Percentiles rank a stretch among this genome's conserved stretches.
These are phyloP conservation scores for Metschnikowia koreensis DNA, from an alignment of 805 yeast species.

Conservation along the genomic window DNA sequence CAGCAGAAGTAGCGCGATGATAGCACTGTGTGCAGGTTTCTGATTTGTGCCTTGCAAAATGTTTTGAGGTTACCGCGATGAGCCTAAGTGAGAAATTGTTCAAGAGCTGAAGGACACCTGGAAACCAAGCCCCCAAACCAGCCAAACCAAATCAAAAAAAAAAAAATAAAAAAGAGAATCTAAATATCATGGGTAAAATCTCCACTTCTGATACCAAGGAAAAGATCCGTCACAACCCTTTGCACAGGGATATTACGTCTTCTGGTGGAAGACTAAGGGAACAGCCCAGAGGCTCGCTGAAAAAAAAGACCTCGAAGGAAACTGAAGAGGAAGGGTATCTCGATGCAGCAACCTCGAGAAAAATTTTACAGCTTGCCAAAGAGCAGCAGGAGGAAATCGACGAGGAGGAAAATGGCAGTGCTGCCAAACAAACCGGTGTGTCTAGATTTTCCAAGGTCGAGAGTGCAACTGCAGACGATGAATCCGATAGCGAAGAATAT, in stretches of 20 bases:
- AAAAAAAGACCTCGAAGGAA: slow-evolving; percentile 34
- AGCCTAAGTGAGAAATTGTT: not conserved
- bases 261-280: slow-evolving; percentile 67
- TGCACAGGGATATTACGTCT: slow-evolving; percentile 73
- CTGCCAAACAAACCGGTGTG: not conserved
- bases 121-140: not conserved
- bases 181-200: slow-evolving; percentile 62
- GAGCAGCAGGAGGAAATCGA: slow-evolving; percentile 92
- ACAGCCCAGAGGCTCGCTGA: slow-evolving; percentile 29
- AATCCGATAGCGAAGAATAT: slow-evolving; percentile 50
- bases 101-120: not conserved
- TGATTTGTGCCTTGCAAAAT: not conserved
- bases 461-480: slow-evolving; percentile 33
- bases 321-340: slow-evolving; percentile 60
- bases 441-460: slow-evolving; percentile 22
- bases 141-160: not conserved
- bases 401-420: slow-evolving; percentile 50
- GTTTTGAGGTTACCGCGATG: not conserved
- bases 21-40: not conserved
- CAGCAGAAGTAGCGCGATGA: not conserved
- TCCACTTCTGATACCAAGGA: slow-evolving; percentile 48
- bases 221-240: slow-evolving; percentile 76
- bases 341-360: slow-evolving; percentile 80
- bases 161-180: not conserved
- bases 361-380: slow-evolving; percentile 82